Conservation (phyloP, 768 basidiomycete genomes). For the Pholiota microspora region DNA sequence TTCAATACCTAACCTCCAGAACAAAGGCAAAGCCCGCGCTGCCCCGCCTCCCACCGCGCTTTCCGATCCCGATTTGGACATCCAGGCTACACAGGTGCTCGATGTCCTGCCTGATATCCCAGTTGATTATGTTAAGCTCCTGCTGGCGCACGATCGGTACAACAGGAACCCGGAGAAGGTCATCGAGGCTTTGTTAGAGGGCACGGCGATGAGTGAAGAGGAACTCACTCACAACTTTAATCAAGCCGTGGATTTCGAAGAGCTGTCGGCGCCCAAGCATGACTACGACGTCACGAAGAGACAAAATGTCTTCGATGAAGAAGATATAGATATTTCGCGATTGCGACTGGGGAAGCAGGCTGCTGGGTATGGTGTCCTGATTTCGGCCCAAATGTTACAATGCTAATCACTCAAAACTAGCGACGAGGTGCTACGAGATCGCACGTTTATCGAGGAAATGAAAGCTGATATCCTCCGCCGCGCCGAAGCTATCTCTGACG, state of each 20-base stretch:
- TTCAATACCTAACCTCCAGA: slow-evolving; percentile 21
- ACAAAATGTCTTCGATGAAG: slow-evolving; percentile 74
- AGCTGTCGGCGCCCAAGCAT: background rate
- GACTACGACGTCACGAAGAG: slow-evolving; percentile 40
- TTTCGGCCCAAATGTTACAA: background rate
- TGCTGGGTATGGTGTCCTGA: slow-evolving; percentile 33
- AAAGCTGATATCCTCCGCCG: slow-evolving; percentile 81
- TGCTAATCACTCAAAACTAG: slow-evolving; percentile 25
- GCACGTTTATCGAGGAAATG: slow-evolving; percentile 64
- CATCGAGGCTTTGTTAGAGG: slow-evolving; percentile 73
- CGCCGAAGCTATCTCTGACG: slow-evolving; percentile 63
- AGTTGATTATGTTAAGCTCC: slow-evolving; percentile 52
- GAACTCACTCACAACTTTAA: slow-evolving; percentile 18
- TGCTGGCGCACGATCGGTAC: slow-evolving; percentile 52
- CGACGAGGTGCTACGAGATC: slow-evolving; percentile 55
- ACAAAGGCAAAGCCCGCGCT: slow-evolving; percentile 38
- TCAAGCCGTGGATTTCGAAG: background rate
- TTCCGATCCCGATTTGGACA: slow-evolving; percentile 46
- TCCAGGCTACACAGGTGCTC: slow-evolving; percentile 65
- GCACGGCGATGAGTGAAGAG: slow-evolving; percentile 49
- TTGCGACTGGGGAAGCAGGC: slow-evolving; percentile 65
- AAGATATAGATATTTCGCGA: slow-evolving; percentile 59
- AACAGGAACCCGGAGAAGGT: slow-evolving; percentile 58
- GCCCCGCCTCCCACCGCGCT: slow-evolving; percentile 8
- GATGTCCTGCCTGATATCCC: slow-evolving; percentile 72